Conservation (phyloP, 768 basidiomycete genomes). For the Kwoniella dejecticola region DNA sequence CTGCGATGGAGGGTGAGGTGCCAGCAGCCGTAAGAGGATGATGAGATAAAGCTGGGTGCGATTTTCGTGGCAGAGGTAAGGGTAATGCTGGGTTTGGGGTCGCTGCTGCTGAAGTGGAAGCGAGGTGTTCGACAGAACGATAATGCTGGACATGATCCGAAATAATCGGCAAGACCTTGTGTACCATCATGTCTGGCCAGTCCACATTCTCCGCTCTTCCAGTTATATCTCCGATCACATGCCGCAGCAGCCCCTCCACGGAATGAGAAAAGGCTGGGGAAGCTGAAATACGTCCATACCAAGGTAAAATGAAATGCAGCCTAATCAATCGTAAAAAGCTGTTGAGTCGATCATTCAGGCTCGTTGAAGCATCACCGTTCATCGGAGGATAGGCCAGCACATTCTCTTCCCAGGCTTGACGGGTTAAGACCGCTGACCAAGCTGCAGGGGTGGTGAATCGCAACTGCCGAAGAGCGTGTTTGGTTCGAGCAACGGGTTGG, state of each 20-base stretch:
- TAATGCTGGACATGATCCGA: conserved; percentile 88
- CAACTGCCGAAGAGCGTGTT: conserved; percentile 68
- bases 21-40: conserved; percentile 17
- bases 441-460: conserved; percentile 90
- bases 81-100: conserved; percentile 31
- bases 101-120: conserved; percentile 26
- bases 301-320: conserved; percentile 81
- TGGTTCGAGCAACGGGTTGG: conserved; percentile 3
- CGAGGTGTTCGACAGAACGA: conserved; percentile 71
- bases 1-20: conserved; percentile 85
- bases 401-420: conserved; percentile 85
- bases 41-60: conserved; percentile 34
- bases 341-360: conserved; percentile 72
- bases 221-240: conserved; percentile 65
- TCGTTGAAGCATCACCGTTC: conserved; percentile 63
- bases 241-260: conserved; percentile 73
- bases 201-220: conserved; percentile 67
- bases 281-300: conserved; percentile 84
- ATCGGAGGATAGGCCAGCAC: conserved; percentile 67
- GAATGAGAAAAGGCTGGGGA: conserved; percentile 87
- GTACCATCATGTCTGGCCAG: conserved; percentile 72
- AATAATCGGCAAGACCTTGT: conserved; percentile 81
- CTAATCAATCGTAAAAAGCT: conserved; percentile 78
- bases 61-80: conserved; percentile 34
- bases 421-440: conserved; percentile 85